Evolutionary conservation across 768 basidiomycete genomes (phyloP), one percentile per base, ranked within the genome.

Genomic region (Strobilomyces confusus): DNA sequence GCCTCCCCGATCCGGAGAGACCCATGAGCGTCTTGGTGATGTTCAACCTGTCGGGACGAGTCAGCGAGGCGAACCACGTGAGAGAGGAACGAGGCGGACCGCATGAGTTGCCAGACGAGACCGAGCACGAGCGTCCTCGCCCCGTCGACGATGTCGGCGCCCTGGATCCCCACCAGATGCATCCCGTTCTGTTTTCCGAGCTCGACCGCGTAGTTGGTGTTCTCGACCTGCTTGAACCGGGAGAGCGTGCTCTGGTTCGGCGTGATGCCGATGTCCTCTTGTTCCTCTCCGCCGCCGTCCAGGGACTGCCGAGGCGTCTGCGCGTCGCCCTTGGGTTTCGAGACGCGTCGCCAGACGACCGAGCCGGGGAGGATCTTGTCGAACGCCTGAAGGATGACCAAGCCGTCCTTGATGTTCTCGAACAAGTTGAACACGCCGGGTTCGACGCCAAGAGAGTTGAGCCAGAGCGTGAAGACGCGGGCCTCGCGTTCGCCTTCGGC

Each of bases 401-500:
- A 70, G 1, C 97, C 97, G 67, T 98, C 95, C 68, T 87, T 90
- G 67, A 99, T 72, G 67, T 98, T 89, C 77, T 98, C 92, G 66
- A 98, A 98, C 56, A 99, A 73, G 74, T 98, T 95, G 79, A 90
- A 93, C 15, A 99, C 95, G 42, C 85, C 87, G 0, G 97, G 97
- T 50, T 99, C 95, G 54, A 98, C 97, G 57, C 91, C 92, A 47
- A 99, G 80, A 13, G 92, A 94, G 77, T 99, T 99, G 56, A 99
- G 79, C 97, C 97, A 99, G 19, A 99, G 82, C 0, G 89, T 99
- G 69, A 99, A 99, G 29, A 95, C 97, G 34, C 95, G 85, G 5
- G 97, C 97, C 70, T 98, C 97, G 44, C 97, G 86, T 70, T 99
- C 97, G 55, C 97, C 97, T 70, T 99, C 97, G 1, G 95, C 97